Conservation (phyloP, 352 stramenopile species). For the Phytophthora chlamydospora region DNA sequence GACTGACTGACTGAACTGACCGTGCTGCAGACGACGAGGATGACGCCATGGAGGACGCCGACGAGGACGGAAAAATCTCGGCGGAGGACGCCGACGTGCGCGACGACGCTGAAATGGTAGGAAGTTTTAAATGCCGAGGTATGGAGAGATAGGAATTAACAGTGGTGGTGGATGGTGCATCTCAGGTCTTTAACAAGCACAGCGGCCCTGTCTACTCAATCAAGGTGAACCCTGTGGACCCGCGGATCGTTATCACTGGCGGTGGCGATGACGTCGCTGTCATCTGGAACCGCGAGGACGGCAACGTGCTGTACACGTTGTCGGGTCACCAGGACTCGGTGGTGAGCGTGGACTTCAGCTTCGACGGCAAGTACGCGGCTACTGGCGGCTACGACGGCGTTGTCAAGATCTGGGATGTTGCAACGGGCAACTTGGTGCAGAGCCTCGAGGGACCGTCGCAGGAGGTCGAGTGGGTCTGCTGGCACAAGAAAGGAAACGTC, state of each 20-base stretch:
- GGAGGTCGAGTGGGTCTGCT: conserved; percentile 91
- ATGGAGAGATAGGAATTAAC: background rate
- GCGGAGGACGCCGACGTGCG: conserved; percentile 72
- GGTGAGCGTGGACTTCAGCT: conserved; percentile 86
- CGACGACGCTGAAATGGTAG: conserved; percentile 77
- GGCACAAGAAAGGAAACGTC: conserved; percentile 92
- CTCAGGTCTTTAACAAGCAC: conserved; percentile 82
- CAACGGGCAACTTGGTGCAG: conserved; percentile 79
- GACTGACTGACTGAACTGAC: conserved; percentile 3
- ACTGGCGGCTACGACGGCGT: conserved; percentile 87
- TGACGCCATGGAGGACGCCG: conserved; percentile 68
- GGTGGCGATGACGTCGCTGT: conserved; percentile 85
- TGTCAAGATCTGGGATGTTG: conserved; percentile 91
- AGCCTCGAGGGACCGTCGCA: conserved; percentile 89
- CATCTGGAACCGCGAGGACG: conserved; percentile 89
- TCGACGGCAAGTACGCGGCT: conserved; percentile 87
- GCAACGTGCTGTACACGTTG: conserved; percentile 78
- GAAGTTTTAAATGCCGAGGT: background rate
- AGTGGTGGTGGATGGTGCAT: conserved; percentile 4
- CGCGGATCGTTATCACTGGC: conserved; percentile 81
- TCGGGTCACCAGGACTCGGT: conserved; percentile 85
- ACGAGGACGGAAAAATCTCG: conserved; percentile 67
- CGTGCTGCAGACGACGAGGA: conserved; percentile 59
- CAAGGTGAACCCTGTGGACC: conserved; percentile 80
- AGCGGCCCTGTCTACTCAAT: conserved; percentile 82